phyloP scores from a whole-genome alignment of 805 yeast species.

The Starmerella roubikii region DNA sequence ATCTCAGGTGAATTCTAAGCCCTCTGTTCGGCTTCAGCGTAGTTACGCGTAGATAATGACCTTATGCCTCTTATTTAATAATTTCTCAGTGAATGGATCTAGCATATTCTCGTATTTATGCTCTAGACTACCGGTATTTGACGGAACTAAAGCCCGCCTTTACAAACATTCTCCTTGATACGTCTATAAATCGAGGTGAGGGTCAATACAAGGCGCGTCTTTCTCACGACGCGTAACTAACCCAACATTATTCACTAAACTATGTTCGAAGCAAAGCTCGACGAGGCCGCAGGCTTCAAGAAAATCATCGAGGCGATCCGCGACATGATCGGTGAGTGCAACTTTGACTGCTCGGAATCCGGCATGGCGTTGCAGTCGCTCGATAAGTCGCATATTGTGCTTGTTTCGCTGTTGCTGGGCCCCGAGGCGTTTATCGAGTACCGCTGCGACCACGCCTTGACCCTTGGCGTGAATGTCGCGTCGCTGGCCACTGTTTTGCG shows the following conservation, averaged over 20 bases:
- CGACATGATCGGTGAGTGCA: conserved; percentile 88
- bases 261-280: conserved; percentile 96
- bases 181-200: too few species aligned
- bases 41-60: too few species aligned
- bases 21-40: too few species aligned
- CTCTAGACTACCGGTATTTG: too few species aligned
- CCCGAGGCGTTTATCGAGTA: conserved; percentile 78
- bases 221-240: too few species aligned
- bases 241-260: too few species aligned
- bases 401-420: conserved; percentile 78
- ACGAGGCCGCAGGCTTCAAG: conserved; percentile 81
- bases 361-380: conserved; percentile 96
- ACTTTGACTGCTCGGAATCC: conserved; percentile 89
- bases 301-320: conserved; percentile 88
- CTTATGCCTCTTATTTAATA: too few species aligned
- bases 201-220: too few species aligned
- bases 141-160: too few species aligned
- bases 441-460: conserved; percentile 88
- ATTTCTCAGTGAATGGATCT: too few species aligned
- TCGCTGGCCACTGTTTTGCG: conserved; percentile 78
- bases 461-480: conserved; percentile 80
- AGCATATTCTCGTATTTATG: too few species aligned
- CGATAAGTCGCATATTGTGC: conserved; percentile 88
- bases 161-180: too few species aligned
- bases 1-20: conserved; percentile 6